Base-by-base conservation (phyloP, 177 flowering plant species). In the Vitis hybrid region DNA sequence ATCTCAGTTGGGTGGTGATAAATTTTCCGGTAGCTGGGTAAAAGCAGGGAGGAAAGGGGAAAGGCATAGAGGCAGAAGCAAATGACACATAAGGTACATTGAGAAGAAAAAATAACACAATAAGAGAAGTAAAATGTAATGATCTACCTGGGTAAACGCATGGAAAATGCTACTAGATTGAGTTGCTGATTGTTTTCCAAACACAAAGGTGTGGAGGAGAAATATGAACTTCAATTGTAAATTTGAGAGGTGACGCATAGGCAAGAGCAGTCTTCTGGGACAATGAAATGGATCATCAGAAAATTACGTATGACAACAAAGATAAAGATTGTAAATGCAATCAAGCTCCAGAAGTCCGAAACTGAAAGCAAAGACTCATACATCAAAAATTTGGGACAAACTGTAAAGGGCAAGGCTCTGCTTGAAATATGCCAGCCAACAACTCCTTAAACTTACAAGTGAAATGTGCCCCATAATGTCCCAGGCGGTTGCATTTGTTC, bases 331-430 rank as follows among this genome's bases (percentile, higher is more conserved):
- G 17, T 27, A 60, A 58, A 58, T 17, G 51, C 21, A 30, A 58
- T 32, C 69, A 74, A 69, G 52, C 63, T 64, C 32, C 51, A 52
- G 49, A 15, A 49, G 58, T 49, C 57, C 63, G 30, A 46, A 24
- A 46, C 20, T 9, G 24, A 11, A 12, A 58, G 49, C 20, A 32
- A 18, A 48, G 51, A 54, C 12, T 54, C 11, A 4, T 50, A 41
- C 66, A 73, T 20, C 14, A 41, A 41, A 53, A 62, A 5, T 8
- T 60, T 21, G 27, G 62, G 59, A 20, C 20, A 48, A 20, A 46
- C 14, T 11, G 3, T 4, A 14, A 53, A 7, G 14, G 11, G 20
- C 11, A 11, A 24, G 18, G 58, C 2, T 11, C n/a, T 14, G 24
- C 57, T 64, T 48, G 69, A 35, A 51, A 65, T 46, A 50, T 59